Percentiles rank a stretch among this genome's conserved stretches.
Conservation (phyloP, 2,329 filamentous ascomycete genomes). For the Lasiodiplodia gonubiensis region DNA sequence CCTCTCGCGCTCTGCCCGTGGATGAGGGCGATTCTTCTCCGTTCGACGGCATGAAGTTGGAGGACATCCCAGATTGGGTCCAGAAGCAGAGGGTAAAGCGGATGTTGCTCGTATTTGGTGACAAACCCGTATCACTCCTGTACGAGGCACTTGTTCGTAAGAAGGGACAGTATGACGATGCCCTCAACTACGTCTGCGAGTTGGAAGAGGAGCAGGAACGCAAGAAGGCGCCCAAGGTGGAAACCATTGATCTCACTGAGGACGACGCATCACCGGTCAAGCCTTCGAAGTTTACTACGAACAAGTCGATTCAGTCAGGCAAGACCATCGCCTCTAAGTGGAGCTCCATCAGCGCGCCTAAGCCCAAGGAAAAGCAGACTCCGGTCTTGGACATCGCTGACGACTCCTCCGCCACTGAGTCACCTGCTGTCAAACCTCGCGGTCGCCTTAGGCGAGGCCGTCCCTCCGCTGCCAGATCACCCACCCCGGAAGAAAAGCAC, state of each 20-base stretch:
- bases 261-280: constrained; percentile 42
- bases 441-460: constrained; percentile 58
- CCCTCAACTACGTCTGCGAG: constrained; percentile 55
- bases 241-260: constrained; percentile 40
- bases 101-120: constrained; percentile 57
- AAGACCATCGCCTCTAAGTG: constrained; percentile 65
- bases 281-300: constrained; percentile 42
- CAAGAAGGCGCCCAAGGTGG: not conserved
- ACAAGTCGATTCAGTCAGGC: constrained; percentile 60
- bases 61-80: constrained; percentile 52
- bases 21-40: not conserved
- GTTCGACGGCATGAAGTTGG: constrained; percentile 34
- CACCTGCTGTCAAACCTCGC: constrained; percentile 34
- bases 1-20: constrained; percentile 43
- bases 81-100: constrained; percentile 58
- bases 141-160: constrained; percentile 57
- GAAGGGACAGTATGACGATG: constrained; percentile 61
- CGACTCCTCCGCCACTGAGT: not conserved
- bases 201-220: constrained; percentile 41
- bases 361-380: constrained; percentile 34
- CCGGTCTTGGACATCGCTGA: not conserved
- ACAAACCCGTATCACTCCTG: constrained; percentile 54
- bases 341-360: constrained; percentile 35
- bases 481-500: constrained; percentile 5
- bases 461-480: constrained; percentile 39